Percentiles rank a stretch among this genome's conserved stretches.
Conservation (phyloP, 2,329 filamentous ascomycete genomes). For the Alternaria sp. region DNA sequence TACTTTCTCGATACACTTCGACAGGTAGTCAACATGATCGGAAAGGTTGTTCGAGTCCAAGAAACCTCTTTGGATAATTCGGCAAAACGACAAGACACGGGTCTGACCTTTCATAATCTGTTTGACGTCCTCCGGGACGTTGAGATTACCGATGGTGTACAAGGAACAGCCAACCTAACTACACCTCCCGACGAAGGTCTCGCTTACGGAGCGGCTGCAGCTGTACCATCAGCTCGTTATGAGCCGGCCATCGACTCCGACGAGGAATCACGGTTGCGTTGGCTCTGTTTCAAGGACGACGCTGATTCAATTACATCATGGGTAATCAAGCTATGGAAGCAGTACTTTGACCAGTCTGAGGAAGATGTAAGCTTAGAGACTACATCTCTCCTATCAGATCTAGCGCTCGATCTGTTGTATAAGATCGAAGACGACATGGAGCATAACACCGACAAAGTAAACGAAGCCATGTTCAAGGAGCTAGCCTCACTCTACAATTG, state of each 20-base stretch:
- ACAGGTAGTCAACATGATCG: not conserved
- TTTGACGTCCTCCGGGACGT: not conserved
- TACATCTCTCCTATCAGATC: not conserved
- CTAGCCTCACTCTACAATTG: not conserved
- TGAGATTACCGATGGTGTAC: not conserved
- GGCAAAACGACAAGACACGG: not conserved
- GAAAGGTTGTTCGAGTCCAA: not conserved
- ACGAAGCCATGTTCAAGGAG: not conserved
- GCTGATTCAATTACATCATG: not conserved
- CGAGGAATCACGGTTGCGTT: not conserved
- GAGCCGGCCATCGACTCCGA: not conserved
- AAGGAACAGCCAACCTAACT: not conserved
- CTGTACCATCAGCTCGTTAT: not conserved
- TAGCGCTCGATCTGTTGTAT: not conserved
- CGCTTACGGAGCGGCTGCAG: not conserved
- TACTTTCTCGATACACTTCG: not conserved
- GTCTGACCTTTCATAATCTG: not conserved
- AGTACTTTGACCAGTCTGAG: not conserved
- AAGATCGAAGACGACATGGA: not conserved
- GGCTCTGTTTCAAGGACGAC: not conserved
- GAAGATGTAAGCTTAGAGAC: not conserved
- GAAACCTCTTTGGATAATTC: not conserved
- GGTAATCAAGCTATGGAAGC: not conserved
- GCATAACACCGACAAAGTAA: not conserved
- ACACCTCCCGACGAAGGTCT: not conserved